Evolutionary conservation across 768 basidiomycete genomes (phyloP), one percentile per base, ranked within the genome.

Genomic region (Dacryopinax primogenitus): DNA sequence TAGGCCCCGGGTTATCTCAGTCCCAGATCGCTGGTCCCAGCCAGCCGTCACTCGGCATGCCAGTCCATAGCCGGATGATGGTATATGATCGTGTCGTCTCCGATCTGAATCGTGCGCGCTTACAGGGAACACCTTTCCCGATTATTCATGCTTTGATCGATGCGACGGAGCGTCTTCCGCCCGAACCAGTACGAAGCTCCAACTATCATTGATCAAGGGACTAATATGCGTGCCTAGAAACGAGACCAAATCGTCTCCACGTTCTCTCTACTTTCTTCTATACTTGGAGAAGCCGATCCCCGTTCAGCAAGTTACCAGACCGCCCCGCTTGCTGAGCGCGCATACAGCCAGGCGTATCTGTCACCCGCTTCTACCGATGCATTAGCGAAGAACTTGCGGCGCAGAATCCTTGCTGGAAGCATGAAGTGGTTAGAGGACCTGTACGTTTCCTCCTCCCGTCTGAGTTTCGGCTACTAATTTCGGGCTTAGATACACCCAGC

Each of bases 21-120:
- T 58, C 51, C 11, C 51, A 58, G 26, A 30, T 58, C 6, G 51
- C 51, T 7, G 51, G 51, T 7, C 51, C 51, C 51, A 58, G 51
- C 30, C 67, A 67, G 34, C 67, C 67, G 26, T 28, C 36, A 18
- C 62, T 63, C 41, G 41, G 62, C 34, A 66, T 71, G 37, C 68
- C 70, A 63, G 72, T 72, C 86, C 92, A 94, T 74, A 85, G 82
- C 75, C 90, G 90, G 76, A 93, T 97, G 93, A 91, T 97, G 88
- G 86, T 85, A 13, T 99, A 97, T 73, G 90, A 94, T 77, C 84
- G 84, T 61, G 86, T 89, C 33, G 78, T 97, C 44, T 78, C 82
- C 6, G 84, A 90, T 26, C 77, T 97, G 62, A 93, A 96, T 76
- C 75, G 79, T 37, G 83, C 88, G 0, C 79, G 92, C 44, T 76